Percentiles rank a stretch among this genome's conserved stretches.
Conservation (phyloP, 371 early-diverging fungal genomes). For the Mortierella sp. region DNA sequence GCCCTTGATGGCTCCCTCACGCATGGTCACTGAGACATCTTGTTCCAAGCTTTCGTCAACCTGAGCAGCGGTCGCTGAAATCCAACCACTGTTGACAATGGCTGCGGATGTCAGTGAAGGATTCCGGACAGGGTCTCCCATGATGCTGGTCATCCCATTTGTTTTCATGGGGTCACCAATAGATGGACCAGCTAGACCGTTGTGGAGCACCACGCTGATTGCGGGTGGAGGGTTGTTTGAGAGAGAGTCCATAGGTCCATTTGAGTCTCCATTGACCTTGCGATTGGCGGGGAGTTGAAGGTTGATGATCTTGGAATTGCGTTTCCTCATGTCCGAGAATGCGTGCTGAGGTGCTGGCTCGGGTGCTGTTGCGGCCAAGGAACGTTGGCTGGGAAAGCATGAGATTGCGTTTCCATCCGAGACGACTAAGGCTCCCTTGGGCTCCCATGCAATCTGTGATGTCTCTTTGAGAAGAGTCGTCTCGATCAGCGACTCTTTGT, state of each 20-base stretch:
- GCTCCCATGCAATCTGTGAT: conserved; percentile 73
- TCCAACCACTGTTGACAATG: conserved; percentile 33
- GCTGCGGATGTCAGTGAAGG: conserved; percentile 29
- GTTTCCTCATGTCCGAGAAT: conserved; percentile 49
- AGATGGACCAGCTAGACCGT: conserved; percentile 13
- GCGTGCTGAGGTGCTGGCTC: conserved; percentile 51
- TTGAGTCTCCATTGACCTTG: conserved; percentile 32
- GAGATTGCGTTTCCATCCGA: conserved; percentile 64
- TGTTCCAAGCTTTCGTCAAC: conserved; percentile 60
- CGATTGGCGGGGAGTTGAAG: conserved; percentile 48
- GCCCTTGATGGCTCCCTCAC: conserved; percentile 76
- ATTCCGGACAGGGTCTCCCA: conserved; percentile 13
- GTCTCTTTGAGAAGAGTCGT: conserved; percentile 73
- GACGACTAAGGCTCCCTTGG: conserved; percentile 70
- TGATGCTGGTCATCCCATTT: conserved; percentile 16
- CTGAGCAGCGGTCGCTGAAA: conserved; percentile 24
- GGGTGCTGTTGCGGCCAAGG: conserved; percentile 32
- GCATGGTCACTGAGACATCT: conserved; percentile 87
- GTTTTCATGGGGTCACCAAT: conserved; percentile 28
- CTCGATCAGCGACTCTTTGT: conserved; percentile 74
- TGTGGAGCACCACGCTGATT: conserved; percentile 37
- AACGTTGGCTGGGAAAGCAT: conserved; percentile 48
- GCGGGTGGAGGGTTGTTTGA: conserved; percentile 23
- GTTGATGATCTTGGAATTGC: conserved; percentile 42
- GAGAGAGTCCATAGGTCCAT: conserved; percentile 8